A percentile compares a stretch with the other conserved stretches of the same genome.
These are phyloP conservation scores for Phytopythium kandeliae DNA, from an alignment of 352 stramenopile species.

Conservation along the genomic window DNA sequence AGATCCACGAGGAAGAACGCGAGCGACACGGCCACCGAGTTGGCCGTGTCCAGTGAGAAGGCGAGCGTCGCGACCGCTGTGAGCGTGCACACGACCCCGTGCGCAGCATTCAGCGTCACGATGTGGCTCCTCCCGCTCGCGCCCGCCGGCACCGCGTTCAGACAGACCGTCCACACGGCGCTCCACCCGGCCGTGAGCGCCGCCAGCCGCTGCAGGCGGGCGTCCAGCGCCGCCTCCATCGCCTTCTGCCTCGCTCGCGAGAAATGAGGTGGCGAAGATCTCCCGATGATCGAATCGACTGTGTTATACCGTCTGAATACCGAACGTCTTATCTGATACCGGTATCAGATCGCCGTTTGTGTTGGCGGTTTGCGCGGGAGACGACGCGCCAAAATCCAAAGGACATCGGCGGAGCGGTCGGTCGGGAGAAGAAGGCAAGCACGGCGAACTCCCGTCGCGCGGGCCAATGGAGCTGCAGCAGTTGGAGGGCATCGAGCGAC, in stretches of 20 bases:
- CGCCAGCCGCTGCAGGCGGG: slow-evolving; percentile 28
- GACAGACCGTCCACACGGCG: slow-evolving; percentile 39
- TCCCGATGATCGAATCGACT: too few species aligned
- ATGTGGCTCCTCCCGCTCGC: slow-evolving; percentile 51
- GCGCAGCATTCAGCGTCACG: slow-evolving; percentile 57
- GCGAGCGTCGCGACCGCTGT: slow-evolving; percentile 37
- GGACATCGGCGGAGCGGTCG: too few species aligned
- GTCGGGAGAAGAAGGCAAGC: too few species aligned
- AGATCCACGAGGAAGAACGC: slow-evolving; percentile 71
- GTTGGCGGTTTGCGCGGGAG: too few species aligned
- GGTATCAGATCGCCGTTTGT: too few species aligned
- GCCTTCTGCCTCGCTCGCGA: too few species aligned
- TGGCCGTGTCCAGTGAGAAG: slow-evolving; percentile 38
- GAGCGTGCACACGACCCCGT: slow-evolving; percentile 59
- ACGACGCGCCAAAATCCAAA: too few species aligned
- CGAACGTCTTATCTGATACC: too few species aligned
- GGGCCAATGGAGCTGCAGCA: background rate
- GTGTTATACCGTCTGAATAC: too few species aligned
- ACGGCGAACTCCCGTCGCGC: too few species aligned
- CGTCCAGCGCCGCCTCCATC: slow-evolving; percentile 10
- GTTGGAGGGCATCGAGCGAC: slow-evolving; percentile 15
- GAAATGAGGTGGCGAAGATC: too few species aligned
- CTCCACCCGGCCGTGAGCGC: slow-evolving; percentile 33
- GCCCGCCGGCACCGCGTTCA: slow-evolving; percentile 37
- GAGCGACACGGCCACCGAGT: slow-evolving; percentile 55